A percentile compares a stretch with the other conserved stretches of the same genome.
Conservation (phyloP, 768 basidiomycete species). For the Leucocoprinus birnbaumii region DNA sequence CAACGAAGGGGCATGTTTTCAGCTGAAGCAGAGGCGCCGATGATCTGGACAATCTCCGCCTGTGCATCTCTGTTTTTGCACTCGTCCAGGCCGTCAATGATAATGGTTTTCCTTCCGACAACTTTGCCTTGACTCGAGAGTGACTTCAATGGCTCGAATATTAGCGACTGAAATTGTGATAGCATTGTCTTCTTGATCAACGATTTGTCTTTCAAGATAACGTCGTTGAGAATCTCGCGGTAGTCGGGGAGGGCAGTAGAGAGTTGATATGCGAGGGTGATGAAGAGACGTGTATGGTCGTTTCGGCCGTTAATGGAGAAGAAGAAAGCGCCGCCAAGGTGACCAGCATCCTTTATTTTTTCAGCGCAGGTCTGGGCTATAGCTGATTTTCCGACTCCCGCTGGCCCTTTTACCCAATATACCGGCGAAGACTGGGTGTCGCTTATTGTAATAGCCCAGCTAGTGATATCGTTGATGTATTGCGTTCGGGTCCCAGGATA, state of each 20-base stretch:
- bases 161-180: neutral
- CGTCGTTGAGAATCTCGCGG: neutral
- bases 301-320: neutral
- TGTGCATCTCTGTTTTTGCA: neutral
- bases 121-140: neutral
- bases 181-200: neutral
- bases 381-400: constrained; percentile 1
- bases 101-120: neutral
- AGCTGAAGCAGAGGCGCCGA: neutral
- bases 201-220: neutral
- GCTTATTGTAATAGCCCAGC: neutral
- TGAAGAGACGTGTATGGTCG: neutral
- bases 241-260: neutral
- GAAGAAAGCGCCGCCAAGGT: neutral
- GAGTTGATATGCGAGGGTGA: neutral
- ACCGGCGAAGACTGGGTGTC: neutral
- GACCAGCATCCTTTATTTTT: neutral
- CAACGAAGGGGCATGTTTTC: neutral
- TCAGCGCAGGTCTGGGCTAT: constrained; percentile 3
- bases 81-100: constrained; percentile 14
- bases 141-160: neutral
- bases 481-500: neutral
- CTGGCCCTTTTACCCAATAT: constrained; percentile 4
- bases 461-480: neutral
- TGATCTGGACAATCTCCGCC: neutral